These are phyloP conservation scores for Claviceps paspali DNA, from an alignment of 2,329 filamentous ascomycete genomes.

Conservation along the genomic window DNA sequence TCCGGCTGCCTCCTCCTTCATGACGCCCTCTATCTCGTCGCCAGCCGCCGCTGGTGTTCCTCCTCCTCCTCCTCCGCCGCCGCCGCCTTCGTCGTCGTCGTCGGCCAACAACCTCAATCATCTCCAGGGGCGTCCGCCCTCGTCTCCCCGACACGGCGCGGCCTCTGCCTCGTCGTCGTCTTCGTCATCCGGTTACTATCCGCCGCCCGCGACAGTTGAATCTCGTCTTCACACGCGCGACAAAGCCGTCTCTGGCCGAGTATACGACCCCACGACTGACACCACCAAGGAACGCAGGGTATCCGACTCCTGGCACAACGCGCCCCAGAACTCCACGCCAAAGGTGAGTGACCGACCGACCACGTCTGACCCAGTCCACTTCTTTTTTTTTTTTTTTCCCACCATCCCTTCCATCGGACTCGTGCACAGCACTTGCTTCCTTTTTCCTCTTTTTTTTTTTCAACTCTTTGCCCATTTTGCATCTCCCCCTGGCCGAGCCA, in stretches of 20 bases:
- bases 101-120: slow-evolving; percentile 9
- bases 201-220: slow-evolving; percentile 3
- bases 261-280: slow-evolving; percentile 40
- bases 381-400: slow-evolving; percentile 9
- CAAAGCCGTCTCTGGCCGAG: slow-evolving; percentile 27
- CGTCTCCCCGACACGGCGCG: slow-evolving; percentile 29
- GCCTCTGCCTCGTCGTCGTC: slow-evolving; percentile 12
- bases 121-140: slow-evolving; percentile 15
- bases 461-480: slow-evolving; percentile 4
- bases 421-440: slow-evolving; percentile 7
- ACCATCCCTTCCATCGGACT: slow-evolving; percentile 7
- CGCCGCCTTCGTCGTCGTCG: slow-evolving; percentile 12
- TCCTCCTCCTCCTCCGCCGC: slow-evolving; percentile 17
- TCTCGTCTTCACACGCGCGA: slow-evolving; percentile 20
- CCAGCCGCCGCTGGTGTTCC: slow-evolving; percentile 15
- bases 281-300: slow-evolving; percentile 30
- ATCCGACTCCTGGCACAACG: slow-evolving; percentile 33
- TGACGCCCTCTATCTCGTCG: slow-evolving; percentile 16
- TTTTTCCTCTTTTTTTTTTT: slow-evolving; percentile 2
- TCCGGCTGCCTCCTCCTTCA: slow-evolving; percentile 14
- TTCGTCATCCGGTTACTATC: slow-evolving; percentile 11
- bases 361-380: slow-evolving; percentile 11
- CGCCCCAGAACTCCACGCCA: slow-evolving; percentile 26
- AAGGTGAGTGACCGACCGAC: slow-evolving; percentile 27
- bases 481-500: neutral